phyloP scores from a whole-genome alignment of 768 basidiomycete species.

The Zangia roseola region DNA sequence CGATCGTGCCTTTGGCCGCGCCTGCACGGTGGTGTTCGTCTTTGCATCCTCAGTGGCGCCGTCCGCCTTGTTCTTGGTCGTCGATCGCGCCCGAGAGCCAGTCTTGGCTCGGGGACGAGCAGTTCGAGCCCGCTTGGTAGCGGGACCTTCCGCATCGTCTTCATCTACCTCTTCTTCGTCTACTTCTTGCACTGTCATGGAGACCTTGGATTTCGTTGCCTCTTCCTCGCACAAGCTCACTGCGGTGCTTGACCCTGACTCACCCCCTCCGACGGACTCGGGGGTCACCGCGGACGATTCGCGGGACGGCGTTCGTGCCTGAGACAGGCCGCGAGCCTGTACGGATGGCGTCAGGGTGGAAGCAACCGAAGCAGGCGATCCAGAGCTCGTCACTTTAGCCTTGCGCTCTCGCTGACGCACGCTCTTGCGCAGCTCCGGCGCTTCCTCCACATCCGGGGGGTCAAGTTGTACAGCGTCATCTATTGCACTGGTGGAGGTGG shows the following conservation, averaged over 20 bases:
- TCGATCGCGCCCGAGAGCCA: slow-evolving; percentile 17
- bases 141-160: slow-evolving; percentile 8
- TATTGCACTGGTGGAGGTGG: neutral
- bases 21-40: slow-evolving; percentile 21
- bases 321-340: slow-evolving; percentile 20
- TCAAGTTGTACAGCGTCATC: slow-evolving; percentile 15
- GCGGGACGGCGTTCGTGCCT: slow-evolving; percentile 21
- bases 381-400: slow-evolving; percentile 15
- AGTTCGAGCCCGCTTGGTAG: slow-evolving; percentile 20
- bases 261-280: slow-evolving; percentile 27
- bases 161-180: slow-evolving; percentile 17
- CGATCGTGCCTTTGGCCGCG: slow-evolving; percentile 33
- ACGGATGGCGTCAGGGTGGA: slow-evolving; percentile 32
- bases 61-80: slow-evolving; percentile 17
- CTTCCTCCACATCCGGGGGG: slow-evolving; percentile 19
- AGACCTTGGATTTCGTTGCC: slow-evolving; percentile 20
- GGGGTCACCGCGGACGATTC: slow-evolving; percentile 21
- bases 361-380: slow-evolving; percentile 28
- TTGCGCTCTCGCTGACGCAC: slow-evolving; percentile 30
- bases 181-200: slow-evolving; percentile 11
- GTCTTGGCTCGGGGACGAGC: slow-evolving; percentile 24
- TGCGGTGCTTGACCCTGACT: slow-evolving; percentile 34
- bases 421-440: slow-evolving; percentile 27
- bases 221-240: slow-evolving; percentile 32
- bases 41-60: slow-evolving; percentile 11